Evolutionary conservation across 495 filamentous ascomycete genomes (phyloP).

Genomic region (Acidomyces sp.): DNA sequence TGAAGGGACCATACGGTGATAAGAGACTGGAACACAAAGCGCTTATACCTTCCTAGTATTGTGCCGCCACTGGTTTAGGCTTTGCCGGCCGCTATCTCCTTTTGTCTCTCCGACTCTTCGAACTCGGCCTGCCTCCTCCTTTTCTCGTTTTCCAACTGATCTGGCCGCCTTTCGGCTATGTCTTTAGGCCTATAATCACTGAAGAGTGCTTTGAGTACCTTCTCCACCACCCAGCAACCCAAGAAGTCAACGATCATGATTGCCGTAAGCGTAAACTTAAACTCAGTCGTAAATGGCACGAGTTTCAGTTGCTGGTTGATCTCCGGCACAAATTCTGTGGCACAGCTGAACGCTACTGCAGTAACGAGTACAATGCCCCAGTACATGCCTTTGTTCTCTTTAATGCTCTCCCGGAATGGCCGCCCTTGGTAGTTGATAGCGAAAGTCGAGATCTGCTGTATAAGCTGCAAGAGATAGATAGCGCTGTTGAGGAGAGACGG

Average conservation of each 20-base stretch:
- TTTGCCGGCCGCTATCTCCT: constrained; percentile 14
- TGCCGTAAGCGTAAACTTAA: constrained; percentile 73
- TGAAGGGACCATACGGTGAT: not conserved
- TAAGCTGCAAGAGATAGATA: constrained; percentile 93
- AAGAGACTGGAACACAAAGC: not conserved
- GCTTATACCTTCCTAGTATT: constrained; percentile 1
- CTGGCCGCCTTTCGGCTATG: constrained; percentile 72
- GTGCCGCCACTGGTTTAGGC: constrained; percentile 10
- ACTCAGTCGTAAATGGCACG: constrained; percentile 81
- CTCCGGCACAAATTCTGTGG: constrained; percentile 90
- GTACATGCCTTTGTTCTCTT: constrained; percentile 96
- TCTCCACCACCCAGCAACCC: constrained; percentile 81
- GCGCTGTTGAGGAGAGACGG: constrained; percentile 93
- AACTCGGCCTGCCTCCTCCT: constrained; percentile 52
- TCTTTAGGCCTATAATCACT: constrained; percentile 91
- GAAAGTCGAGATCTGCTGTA: constrained; percentile 98
- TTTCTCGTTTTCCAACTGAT: constrained; percentile 72
- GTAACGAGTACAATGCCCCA: constrained; percentile 84
- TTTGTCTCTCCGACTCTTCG: constrained; percentile 18
- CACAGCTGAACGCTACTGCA: constrained; percentile 84
- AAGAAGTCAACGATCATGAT: constrained; percentile 83
- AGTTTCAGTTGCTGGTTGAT: constrained; percentile 87
- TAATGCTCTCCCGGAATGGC: constrained; percentile 89
- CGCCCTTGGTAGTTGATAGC: constrained; percentile 99
- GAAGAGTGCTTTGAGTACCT: constrained; percentile 71